Conservation (phyloP, 805 yeast genomes). For the Myxozyma vanderwaltii region DNA sequence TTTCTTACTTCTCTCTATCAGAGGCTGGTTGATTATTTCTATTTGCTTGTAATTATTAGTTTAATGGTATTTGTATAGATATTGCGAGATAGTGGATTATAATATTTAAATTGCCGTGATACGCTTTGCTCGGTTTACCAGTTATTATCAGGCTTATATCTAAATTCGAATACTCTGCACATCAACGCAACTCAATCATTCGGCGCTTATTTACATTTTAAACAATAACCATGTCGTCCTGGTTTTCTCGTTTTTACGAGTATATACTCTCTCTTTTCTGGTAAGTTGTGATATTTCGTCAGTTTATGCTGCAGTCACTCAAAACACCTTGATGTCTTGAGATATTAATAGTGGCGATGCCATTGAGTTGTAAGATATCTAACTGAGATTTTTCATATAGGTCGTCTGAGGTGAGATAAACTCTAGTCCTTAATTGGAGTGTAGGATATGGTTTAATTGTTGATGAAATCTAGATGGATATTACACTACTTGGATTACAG, state of each 20-base stretch:
- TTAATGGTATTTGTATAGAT: too few species aligned
- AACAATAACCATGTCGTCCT: constrained; percentile 1
- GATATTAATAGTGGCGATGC: too few species aligned
- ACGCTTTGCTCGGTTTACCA: neutral
- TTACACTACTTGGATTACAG: constrained; percentile 44
- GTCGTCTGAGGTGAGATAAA: constrained; percentile 38
- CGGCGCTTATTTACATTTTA: neutral
- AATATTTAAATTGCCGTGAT: too few species aligned
- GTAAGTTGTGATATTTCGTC: constrained; percentile 28
- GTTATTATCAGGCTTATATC: neutral
- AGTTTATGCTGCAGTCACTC: neutral
- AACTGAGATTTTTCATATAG: constrained; percentile 13
- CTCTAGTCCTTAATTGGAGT: neutral
- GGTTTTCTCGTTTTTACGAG: constrained; percentile 38
- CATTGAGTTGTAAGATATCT: neutral
- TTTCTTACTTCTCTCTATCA: too few species aligned
- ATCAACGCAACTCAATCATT: neutral
- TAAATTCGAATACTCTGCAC: neutral
- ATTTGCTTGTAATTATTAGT: too few species aligned
- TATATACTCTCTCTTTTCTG: constrained; percentile 42
- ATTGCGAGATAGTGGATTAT: too few species aligned
- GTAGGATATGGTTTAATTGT: neutral
- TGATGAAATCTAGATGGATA: constrained; percentile 40
- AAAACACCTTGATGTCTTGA: too few species aligned
- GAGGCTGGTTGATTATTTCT: too few species aligned